Evolutionary conservation across 2,329 filamentous ascomycete genomes (phyloP), one percentile per base, ranked within the genome.

Genomic region (Cladosporium sp.): DNA sequence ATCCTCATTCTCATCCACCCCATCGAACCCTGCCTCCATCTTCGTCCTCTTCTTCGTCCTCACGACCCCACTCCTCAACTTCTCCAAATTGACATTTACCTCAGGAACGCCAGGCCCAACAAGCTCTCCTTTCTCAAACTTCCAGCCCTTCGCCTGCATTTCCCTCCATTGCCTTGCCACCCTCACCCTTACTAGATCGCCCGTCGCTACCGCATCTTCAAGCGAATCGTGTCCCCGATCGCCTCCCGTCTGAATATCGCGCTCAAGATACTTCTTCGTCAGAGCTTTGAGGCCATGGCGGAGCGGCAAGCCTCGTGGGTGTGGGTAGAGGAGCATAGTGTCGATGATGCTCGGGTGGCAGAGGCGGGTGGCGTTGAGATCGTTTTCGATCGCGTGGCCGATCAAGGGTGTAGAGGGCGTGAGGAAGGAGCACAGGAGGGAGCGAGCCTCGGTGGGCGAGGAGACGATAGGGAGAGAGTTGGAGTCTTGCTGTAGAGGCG

Each of bases 311-410:
- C 91, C 91, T 15, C 78, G 78, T 13, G 80, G 84, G 68, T 96
- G 91, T 0, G 92, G 91, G 70, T 84, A 99, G 0, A 97, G 80
- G 0, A 97, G 75, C 0, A 91, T 85, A 0, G 92, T 97, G 71
- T 97, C 93, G 66, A 97, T 83, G 55, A 97, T 80, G 0, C 83
- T 88, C 0, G 89, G 89, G 66, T 97, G 94, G 44, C 96, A 86
- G 51, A 97, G 82, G 35, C 93, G 88, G 39, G 88, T 80, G 2
- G 87, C 84, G 70, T 96, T 97, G 56, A 99, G 82, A 67, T 99
- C 94, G 69, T 99, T 99, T 68, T 99, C 94, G 8, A 97, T 83
- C 0, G 91, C 92, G 71, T 99, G 94, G 0, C 94, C 94, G 47
- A 99, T 89, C 0, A 99, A 75, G 0, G 92, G 89, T 0, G 92